Conservation (phyloP, 495 filamentous ascomycete genomes). For the Neurospora sp. region DNA sequence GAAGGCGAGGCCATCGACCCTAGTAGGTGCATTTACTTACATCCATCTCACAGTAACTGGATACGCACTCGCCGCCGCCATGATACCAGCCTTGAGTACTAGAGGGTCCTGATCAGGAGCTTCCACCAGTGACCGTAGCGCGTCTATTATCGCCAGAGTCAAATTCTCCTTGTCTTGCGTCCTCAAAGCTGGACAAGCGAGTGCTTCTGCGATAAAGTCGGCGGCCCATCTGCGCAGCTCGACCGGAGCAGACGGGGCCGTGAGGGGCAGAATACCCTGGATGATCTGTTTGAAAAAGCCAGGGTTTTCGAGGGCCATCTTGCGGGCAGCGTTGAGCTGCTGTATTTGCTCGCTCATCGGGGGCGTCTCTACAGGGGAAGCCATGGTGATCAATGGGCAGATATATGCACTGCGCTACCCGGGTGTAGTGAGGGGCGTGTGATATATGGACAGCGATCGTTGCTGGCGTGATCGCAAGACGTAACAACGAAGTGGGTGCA, state of each 20-base stretch:
- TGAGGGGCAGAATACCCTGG: slow-evolving; percentile 79
- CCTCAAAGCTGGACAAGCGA: slow-evolving; percentile 72
- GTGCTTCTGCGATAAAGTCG: slow-evolving; percentile 92
- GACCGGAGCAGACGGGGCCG: slow-evolving; percentile 59
- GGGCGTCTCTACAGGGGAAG: slow-evolving; percentile 30
- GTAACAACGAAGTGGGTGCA: not conserved
- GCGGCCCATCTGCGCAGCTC: slow-evolving; percentile 92
- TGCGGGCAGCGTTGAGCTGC: slow-evolving; percentile 79
- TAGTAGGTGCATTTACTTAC: slow-evolving; percentile 49
- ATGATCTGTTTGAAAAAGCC: slow-evolving; percentile 83
- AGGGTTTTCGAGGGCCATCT: slow-evolving; percentile 73
- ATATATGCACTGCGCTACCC: not conserved
- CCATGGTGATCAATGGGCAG: slow-evolving; percentile 23
- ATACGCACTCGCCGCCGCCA: slow-evolving; percentile 83
- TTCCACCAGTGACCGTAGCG: slow-evolving; percentile 60
- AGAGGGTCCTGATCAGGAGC: slow-evolving; percentile 60
- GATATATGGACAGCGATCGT: not conserved
- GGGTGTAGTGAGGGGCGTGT: not conserved
- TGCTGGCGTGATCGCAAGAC: not conserved
- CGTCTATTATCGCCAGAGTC: slow-evolving; percentile 57
- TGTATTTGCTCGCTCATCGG: slow-evolving; percentile 63
- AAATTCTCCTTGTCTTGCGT: slow-evolving; percentile 66
- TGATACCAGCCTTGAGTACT: slow-evolving; percentile 73
- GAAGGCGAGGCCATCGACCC: slow-evolving; percentile 2
- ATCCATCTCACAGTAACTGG: slow-evolving; percentile 83